A percentile compares a stretch with the other conserved stretches of the same genome.
Conservation (phyloP, 108 stramenopile species). For the Epithemia pelagica region DNA sequence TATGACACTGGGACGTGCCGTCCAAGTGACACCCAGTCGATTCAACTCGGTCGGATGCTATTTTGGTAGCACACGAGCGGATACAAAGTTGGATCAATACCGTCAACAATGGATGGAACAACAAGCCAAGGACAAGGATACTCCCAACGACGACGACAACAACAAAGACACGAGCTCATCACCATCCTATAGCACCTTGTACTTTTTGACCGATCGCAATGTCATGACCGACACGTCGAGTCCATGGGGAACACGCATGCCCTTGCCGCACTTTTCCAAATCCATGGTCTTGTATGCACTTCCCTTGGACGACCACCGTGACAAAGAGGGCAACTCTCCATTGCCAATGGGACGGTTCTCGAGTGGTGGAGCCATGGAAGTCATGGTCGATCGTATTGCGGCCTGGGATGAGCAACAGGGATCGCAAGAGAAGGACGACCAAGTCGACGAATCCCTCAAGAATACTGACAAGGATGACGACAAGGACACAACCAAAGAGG, state of each 20-base stretch:
- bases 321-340: constrained; percentile 10
- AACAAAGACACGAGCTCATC: background rate
- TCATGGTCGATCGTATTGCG: constrained; percentile 28
- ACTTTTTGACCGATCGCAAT: constrained; percentile 63
- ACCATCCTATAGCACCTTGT: constrained; percentile 36
- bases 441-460: constrained; percentile 6
- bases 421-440: background rate
- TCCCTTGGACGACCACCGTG: constrained; percentile 23
- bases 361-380: constrained; percentile 58
- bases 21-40: constrained; percentile 57
- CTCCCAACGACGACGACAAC: constrained; percentile 10
- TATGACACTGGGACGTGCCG: constrained; percentile 49
- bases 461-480: constrained; percentile 19
- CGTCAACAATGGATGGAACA: background rate
- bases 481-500: constrained; percentile 4
- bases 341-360: constrained; percentile 30
- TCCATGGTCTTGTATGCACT: constrained; percentile 33
- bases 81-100: background rate
- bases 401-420: constrained; percentile 21
- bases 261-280: constrained; percentile 46
- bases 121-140: background rate
- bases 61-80: constrained; percentile 38
- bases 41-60: constrained; percentile 39
- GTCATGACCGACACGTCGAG: constrained; percentile 36
- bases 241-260: constrained; percentile 66